Base-by-base conservation (phyloP, 371 early-diverging fungal genomes). In the Mucor lusitanicus region DNA sequence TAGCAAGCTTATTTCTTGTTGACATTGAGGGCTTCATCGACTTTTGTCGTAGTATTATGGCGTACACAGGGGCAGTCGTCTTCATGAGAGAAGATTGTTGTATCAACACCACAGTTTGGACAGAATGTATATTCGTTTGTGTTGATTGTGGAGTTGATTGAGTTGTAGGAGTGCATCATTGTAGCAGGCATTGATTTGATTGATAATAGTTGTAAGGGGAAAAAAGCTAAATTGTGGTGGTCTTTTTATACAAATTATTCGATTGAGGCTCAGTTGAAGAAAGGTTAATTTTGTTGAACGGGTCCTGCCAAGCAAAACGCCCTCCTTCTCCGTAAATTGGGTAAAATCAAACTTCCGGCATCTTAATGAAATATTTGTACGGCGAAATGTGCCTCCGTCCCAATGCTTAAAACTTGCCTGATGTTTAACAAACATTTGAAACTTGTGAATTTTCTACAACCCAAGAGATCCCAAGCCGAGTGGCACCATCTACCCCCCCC, bases 91-190 rank as follows among this genome's bases (percentile, higher is more conserved):
- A 61, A 73, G 9, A 63, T 56, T 30, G 67, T 63, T 15, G 58
- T 63, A 59, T 73, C 74, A 6, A 73, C 62, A 53, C 74, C 74
- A 56, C 74, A 73, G 12, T 67, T 48, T 13, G 74, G 70, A 53
- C 73, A 73, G 39, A 73, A 73, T 3, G 69, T 60, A 19, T 63
- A 69, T 15, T 59, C 63, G 23, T 42, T 48, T n/a, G 58, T 13
- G 3, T 40, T 35, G 1, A 35, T 40, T 28, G 30, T 54, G 17
- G 19, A n/a, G n/a, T 28, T 30, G 6, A 48, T 59, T 42, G 60
- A 42, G 15, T 59, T 42, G 37, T 11, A 58, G 11, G 19, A 58
- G 17, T 32, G 32, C 30, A 48, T 44, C 6, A 3, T 61, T 48
- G 46, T 33, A 32, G 33, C 30, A 48, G 61, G 50, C 50, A 61